Evolutionary conservation across 2,329 filamentous ascomycete species (phyloP), one percentile per base, ranked within the genome.

Genomic region (Stagonosporopsis vannaccii): DNA sequence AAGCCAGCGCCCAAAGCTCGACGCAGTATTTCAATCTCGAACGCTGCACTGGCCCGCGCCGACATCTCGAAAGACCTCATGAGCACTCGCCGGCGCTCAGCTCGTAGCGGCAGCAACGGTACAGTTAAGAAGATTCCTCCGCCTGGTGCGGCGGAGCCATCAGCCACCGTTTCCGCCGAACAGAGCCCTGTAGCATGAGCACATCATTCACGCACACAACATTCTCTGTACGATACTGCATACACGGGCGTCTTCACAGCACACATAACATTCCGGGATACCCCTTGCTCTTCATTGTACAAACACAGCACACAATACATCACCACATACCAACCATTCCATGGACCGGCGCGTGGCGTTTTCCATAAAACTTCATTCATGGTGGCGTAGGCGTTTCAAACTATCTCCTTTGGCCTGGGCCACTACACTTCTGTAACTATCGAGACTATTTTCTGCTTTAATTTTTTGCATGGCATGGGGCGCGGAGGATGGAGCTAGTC

Each of bases 51-150:
- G 0, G 67, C 76, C 8, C 67, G 74, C 22, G 65, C 68, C 17
- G 63, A 62, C 39, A 33, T 71, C 19, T 66, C 66, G 43, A 65
- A 63, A 43, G 65, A 67, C 12, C 17, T 69, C 66, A 30, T 65
- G 51, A 46, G 49, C 41, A 40, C 58, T 62, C 65, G 77, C 60
- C 60, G 78, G 64, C 65, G 79, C 74, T 76, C 77, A 33, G 75
- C 72, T 11, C 74, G 80, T 32, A 82, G 79, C 60, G 80, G 79
- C 22, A 82, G 80, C 65, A 80, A 78, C 60, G 79, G 80, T 28
- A 82, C 80, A 7, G 79, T 82, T 63, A 81, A 82, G 67, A 81
- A 81, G 63, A 71, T 81, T 13, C 70, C 72, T 26, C 67, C 71
- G 44, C 60, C 64, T 25, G 68, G 49, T 20, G 54, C 48, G 26